Conservation (phyloP, 108 stramenopile species). For the Cylindrotheca closterium region DNA sequence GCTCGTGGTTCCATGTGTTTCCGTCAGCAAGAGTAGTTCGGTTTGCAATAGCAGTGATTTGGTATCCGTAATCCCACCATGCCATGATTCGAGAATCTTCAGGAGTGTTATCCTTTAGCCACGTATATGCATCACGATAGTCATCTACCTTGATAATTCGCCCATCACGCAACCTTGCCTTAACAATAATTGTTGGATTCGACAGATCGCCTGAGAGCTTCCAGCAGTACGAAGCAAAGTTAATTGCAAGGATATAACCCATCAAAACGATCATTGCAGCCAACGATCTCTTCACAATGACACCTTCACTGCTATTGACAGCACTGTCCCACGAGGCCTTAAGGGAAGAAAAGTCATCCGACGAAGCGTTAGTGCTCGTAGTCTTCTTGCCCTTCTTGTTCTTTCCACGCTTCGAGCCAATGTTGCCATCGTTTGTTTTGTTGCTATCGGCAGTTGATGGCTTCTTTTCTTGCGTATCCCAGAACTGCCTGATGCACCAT, state of each 20-base stretch:
- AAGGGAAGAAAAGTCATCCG: constrained; percentile 50
- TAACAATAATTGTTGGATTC: constrained; percentile 92
- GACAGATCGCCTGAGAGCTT: constrained; percentile 65
- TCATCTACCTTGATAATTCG: constrained; percentile 88
- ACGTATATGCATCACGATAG: constrained; percentile 98
- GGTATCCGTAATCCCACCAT: constrained; percentile 97
- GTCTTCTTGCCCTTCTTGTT: constrained; percentile 36
- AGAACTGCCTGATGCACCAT: constrained; percentile 67
- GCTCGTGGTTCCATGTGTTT: constrained; percentile 99
- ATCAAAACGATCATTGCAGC: constrained; percentile 46
- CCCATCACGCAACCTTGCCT: constrained; percentile 82
- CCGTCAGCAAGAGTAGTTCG: constrained; percentile 97
- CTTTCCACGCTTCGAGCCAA: constrained; percentile 37
- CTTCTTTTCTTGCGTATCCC: constrained; percentile 29
- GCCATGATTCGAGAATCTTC: constrained; percentile 94
- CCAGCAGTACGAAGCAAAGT: constrained; percentile 74
- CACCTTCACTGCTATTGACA: constrained; percentile 68
- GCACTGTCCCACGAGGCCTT: constrained; percentile 48
- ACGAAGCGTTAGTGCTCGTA: constrained; percentile 13
- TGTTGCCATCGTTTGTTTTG: constrained; percentile 20
- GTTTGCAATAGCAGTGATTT: constrained; percentile 95
- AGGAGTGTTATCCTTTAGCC: constrained; percentile 96
- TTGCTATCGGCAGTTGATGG: constrained; percentile 5
- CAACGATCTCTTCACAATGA: constrained; percentile 57
- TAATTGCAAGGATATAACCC: constrained; percentile 51